Conservation (phyloP, 495 filamentous ascomycete species). For the Apodospora peruviana region DNA sequence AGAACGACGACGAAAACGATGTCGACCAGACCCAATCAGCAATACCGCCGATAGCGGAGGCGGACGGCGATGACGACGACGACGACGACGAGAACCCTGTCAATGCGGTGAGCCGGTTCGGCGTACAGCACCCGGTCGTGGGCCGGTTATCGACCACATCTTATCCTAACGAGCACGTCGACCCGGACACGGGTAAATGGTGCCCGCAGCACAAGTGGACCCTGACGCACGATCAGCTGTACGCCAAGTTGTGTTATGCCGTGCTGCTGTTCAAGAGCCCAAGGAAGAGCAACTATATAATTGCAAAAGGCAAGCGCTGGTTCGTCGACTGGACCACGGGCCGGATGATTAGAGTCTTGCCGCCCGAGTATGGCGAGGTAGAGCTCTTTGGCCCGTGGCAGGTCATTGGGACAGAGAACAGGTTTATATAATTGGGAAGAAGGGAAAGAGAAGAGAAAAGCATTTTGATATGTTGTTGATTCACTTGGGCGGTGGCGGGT, state of each 20-base stretch:
- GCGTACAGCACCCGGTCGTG: slow-evolving; percentile 18
- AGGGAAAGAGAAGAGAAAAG: not conserved
- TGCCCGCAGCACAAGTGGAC: slow-evolving; percentile 40
- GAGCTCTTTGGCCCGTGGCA: slow-evolving; percentile 33
- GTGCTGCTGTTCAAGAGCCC: slow-evolving; percentile 39
- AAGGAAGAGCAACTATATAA: slow-evolving; percentile 41
- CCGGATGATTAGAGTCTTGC: slow-evolving; percentile 33
- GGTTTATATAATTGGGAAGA: slow-evolving; percentile 17
- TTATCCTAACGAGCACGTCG: slow-evolving; percentile 29
- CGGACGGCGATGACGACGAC: slow-evolving; percentile 11
- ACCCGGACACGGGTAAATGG: slow-evolving; percentile 45
- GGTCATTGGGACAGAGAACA: slow-evolving; percentile 29
- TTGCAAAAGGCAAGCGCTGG: slow-evolving; percentile 41
- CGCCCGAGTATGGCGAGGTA: slow-evolving; percentile 34
- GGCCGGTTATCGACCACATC: slow-evolving; percentile 26
- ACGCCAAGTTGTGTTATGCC: slow-evolving; percentile 49
- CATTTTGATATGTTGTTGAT: not conserved
- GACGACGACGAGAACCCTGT: slow-evolving; percentile 3
- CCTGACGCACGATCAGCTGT: slow-evolving; percentile 45
- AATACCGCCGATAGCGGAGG: slow-evolving; percentile 1
- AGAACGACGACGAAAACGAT: slow-evolving; percentile 4
- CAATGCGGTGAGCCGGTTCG: not conserved
- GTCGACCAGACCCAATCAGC: not conserved
- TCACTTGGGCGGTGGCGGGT: too few species aligned
- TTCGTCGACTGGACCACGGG: slow-evolving; percentile 44